Base-by-base conservation (phyloP, 345 rosid genomes). In the Aquilaria yunnanensis region DNA sequence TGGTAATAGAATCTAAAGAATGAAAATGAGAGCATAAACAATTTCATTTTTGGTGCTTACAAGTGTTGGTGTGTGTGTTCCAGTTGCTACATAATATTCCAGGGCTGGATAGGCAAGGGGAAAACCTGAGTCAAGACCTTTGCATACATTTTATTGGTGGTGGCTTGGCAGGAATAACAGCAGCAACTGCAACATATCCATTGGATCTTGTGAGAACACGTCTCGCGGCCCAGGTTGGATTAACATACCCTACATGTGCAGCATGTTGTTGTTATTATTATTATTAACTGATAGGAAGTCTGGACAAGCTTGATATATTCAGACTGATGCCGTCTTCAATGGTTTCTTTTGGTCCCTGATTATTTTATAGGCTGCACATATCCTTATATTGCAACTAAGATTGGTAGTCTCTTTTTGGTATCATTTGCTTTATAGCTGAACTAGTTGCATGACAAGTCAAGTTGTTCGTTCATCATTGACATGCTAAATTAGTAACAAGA, bases 131-230 rank as follows among this genome's bases (percentile, higher is more conserved):
- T 54, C 71, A 87, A 53, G 78, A 85, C 62, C 72, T 82, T 47
- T 79, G 82, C 66, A 81, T 90, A 57, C 95, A 85, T 75, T 90
- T 88, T 80, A 62, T 86, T 41, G 90, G 83, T 11, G 96, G 96
- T 72, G 97, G 97, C 60, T 77, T 88, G 73, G 92, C 99, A 32
- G 99, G 99, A 80, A 80, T 90, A 70, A 90, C 95, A 16, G 99
- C 99, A 81, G 97, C 99, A 48, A 80, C 97, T 62, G 88, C 85
- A 50, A 86, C 97, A 31, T 90, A 94, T 77, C 99, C 99, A 1
- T 76, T 94, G 80, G 99, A 94, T 85, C 99, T 94, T 74, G 93
- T 88, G 64, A 82, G 99, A 71, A 94, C 97, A 11, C 97, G 97
- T 7, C 95, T 94, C 60, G 89, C 99, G 50, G 91, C 96, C 32